Conservation (phyloP, 1,284 basidiomycete species). For the Taiwanofungus camphoratus region DNA sequence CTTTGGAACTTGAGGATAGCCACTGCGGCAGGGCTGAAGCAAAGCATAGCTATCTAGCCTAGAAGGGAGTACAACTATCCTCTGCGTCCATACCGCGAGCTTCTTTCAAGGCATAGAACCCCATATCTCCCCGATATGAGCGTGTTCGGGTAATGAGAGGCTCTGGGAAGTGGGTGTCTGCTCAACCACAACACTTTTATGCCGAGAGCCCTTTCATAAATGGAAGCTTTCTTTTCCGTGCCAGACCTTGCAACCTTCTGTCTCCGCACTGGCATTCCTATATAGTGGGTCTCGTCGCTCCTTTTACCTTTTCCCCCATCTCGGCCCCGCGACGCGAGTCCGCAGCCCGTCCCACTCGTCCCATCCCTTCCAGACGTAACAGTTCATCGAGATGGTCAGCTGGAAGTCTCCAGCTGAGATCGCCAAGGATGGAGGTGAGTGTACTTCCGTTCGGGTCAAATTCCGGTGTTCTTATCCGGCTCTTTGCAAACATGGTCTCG, state of each 20-base stretch:
- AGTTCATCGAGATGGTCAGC: conserved; percentile 16
- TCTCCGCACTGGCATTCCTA: conserved; percentile 1
- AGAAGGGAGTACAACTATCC: too few relatives aligned
- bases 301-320: conserved; percentile 2
- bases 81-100: too few relatives aligned
- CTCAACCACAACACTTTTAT: too few relatives aligned
- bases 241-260: neutral
- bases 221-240: conserved; percentile 7
- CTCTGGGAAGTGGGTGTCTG: too few relatives aligned
- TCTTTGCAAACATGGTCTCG: neutral
- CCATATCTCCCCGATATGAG: too few relatives aligned
- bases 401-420: conserved; percentile 50
- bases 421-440: conserved; percentile 44
- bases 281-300: conserved; percentile 5
- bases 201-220: too few relatives aligned
- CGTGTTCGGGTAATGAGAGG: too few relatives aligned
- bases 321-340: conserved; percentile 9
- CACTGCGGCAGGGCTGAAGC: too few relatives aligned
- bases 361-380: conserved; percentile 1
- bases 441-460: neutral
- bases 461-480: neutral
- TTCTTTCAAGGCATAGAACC: too few relatives aligned
- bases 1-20: too few relatives aligned
- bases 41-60: too few relatives aligned
- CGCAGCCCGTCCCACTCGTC: conserved; percentile 5